phyloP scores from a whole-genome alignment of 2,329 filamentous ascomycete species.

The Aureobasidium sp. region DNA sequence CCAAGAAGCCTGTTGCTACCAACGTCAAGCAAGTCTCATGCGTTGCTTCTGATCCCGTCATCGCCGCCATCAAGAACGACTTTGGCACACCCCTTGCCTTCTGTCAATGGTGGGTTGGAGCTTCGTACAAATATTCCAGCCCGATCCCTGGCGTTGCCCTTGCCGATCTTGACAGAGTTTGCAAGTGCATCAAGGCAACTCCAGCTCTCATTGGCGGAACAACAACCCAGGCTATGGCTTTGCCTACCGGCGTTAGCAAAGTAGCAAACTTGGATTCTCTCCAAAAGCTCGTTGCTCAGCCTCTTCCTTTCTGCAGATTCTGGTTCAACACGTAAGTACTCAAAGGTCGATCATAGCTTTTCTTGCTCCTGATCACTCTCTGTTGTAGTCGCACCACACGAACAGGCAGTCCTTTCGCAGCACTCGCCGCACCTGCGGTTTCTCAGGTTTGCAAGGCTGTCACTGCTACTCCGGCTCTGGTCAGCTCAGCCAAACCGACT shows the following conservation, averaged over 20 bases:
- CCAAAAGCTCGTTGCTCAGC: slow-evolving; percentile 4
- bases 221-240: not conserved
- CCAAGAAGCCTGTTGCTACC: not conserved
- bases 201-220: not conserved
- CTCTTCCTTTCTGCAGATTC: slow-evolving; percentile 11
- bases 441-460: slow-evolving; percentile 5
- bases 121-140: not conserved
- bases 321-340: not conserved
- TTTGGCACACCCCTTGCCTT: not conserved
- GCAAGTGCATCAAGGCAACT: not conserved
- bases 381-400: not conserved
- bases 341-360: not conserved
- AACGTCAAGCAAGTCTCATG: not conserved
- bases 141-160: not conserved
- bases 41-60: not conserved
- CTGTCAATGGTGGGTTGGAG: slow-evolving; percentile 1
- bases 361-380: not conserved
- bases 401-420: not conserved
- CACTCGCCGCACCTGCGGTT: not conserved
- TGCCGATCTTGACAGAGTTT: not conserved
- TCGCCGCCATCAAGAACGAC: not conserved
- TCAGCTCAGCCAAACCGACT: not conserved
- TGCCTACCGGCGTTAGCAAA: not conserved
- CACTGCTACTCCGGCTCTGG: not conserved
- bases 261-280: not conserved